Base-by-base conservation (phyloP, 148 eudicot genomes). In the Polygonum aviculare region DNA sequence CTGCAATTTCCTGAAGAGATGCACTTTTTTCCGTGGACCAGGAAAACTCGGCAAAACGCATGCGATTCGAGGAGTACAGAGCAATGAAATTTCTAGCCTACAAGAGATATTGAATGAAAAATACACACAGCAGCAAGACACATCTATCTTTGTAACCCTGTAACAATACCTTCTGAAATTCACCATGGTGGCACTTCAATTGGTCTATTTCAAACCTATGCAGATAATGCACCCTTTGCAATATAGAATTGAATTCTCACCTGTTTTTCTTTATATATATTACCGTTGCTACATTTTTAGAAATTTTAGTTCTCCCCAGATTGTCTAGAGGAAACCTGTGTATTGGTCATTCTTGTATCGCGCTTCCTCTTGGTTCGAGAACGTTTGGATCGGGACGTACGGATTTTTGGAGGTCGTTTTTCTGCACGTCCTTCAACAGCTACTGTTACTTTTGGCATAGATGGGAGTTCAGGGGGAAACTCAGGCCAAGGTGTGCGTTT, bases 401-500 rank as follows among this genome's bases (percentile, higher is more conserved):
- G 89, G 45, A 86, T 71, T 82, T 91, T 93, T 60, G 90, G 79
- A 44, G 87, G 73, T 50, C 78, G 87, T 81, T 89, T 96, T 60
- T 85, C 93, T 41, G 73, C 55, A 36, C 31, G 83, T 49, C 91
- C 90, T 75, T 84, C 88, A 5, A 77, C 78, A 69, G 31, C 40
- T 45, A 62, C 78, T 36, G 75, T 80, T 55, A 73, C 80, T 78
- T 83, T 89, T 65, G 78, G 87, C 72, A 31, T 76, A 44, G 90
- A 50, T 39, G 93, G 88, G 74, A 91, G 91, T 75, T 91, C 99
- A 50, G 90, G 93, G 77, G 89, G 88, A 76, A 83, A 77, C 21
- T 96, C 98, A 55, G 97, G 98, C 99, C 99, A 93, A 74, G 99
- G 94, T 52, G 99, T 93, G 77, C 77, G 99, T 77, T 91, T 96